These are phyloP conservation scores for Trichoderma arundinaceum DNA, from an alignment of 2,329 filamentous ascomycete species.

Conservation along the genomic window DNA sequence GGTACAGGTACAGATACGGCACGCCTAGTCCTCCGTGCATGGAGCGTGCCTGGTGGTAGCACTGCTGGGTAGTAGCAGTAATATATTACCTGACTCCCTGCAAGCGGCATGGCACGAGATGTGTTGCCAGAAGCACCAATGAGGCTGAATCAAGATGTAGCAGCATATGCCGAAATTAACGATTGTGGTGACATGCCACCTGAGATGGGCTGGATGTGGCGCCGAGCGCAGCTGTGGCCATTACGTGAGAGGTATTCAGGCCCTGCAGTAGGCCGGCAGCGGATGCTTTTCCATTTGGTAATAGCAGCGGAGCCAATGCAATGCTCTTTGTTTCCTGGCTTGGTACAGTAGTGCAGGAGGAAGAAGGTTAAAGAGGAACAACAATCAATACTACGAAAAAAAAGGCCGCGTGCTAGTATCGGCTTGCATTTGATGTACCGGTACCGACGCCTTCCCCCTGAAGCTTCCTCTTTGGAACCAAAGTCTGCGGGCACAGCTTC, in stretches of 20 bases:
- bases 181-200: slow-evolving; percentile 19
- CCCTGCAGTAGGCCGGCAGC: slow-evolving; percentile 9
- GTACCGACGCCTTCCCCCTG: not conserved
- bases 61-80: no score
- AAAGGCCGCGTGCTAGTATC: no score
- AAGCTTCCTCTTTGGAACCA: not conserved
- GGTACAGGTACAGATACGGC: no score
- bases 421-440: not conserved
- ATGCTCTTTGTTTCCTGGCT: no score
- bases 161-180: no score
- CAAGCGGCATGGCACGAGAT: slow-evolving; percentile 16
- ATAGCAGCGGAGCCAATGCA: slow-evolving; percentile 13
- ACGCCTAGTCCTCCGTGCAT: no score
- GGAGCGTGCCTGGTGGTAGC: no score
- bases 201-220: not conserved
- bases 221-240: slow-evolving; percentile 6
- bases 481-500: not conserved
- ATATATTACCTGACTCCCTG: not conserved
- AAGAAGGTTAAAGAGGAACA: no score
- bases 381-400: not conserved
- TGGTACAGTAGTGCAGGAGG: no score
- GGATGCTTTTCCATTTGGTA: slow-evolving; percentile 31
- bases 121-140: slow-evolving; percentile 17
- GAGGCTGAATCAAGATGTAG: slow-evolving; percentile 23
- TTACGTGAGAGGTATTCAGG: slow-evolving; percentile 33